A percentile compares a stretch with the other conserved stretches of the same genome.
These are phyloP conservation scores for Daedaleopsis nitida DNA, from an alignment of 768 basidiomycete species.

Conservation along the genomic window DNA sequence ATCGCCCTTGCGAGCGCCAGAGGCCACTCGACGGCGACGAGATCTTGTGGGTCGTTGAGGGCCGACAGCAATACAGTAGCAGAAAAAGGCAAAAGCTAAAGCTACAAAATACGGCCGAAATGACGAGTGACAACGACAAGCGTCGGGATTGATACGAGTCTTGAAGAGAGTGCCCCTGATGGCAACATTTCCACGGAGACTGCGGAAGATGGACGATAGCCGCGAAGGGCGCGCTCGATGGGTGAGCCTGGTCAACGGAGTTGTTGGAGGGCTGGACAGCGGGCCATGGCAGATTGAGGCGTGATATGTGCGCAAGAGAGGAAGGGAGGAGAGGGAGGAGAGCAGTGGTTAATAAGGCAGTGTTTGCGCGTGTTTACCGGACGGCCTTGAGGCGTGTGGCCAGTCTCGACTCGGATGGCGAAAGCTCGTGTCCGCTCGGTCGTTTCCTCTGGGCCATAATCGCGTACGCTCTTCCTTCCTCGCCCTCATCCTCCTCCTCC, in stretches of 20 bases:
- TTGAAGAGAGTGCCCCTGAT: background rate
- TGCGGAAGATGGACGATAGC: no score
- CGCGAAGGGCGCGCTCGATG: background rate
- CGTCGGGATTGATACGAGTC: background rate
- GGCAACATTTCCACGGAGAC: no score
- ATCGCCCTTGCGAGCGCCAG: no score
- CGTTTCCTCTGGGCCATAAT: constrained; percentile 14
- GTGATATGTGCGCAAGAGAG: background rate
- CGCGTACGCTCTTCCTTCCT: background rate
- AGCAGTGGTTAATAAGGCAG: constrained; percentile 8
- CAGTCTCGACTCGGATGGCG: constrained; percentile 1
- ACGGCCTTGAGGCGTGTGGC: constrained; percentile 1
- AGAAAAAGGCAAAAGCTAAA: constrained; percentile 14
- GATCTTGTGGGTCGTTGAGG: background rate
- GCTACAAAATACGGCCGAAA: constrained; percentile 1
- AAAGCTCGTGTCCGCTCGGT: constrained; percentile 1
- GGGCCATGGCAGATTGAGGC: constrained; percentile 10
- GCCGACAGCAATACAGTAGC: constrained; percentile 1
- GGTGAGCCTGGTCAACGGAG: background rate
- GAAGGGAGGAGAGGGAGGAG: background rate
- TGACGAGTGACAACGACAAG: constrained; percentile 7
- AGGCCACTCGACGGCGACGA: background rate
- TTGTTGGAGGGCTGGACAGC: background rate
- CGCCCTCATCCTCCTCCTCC: background rate
- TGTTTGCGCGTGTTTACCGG: constrained; percentile 5